These are phyloP conservation scores for Xylaria sp. DNA, from an alignment of 2,329 filamentous ascomycete genomes.

Conservation along the genomic window DNA sequence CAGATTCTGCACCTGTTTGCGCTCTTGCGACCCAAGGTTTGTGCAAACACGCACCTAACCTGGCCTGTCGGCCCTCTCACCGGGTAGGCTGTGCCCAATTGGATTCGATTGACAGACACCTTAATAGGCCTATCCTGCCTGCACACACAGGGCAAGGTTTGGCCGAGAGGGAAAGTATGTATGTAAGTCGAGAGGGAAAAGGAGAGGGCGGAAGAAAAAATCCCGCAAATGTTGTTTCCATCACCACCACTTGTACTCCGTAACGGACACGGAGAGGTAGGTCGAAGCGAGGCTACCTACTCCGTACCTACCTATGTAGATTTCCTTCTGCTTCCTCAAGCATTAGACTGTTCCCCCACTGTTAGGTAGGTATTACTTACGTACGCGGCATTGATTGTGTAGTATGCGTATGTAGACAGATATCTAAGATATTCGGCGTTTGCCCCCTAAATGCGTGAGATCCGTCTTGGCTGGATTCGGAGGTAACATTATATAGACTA, in stretches of 20 bases:
- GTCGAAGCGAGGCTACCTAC: conserved; percentile 8
- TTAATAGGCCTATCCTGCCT: not conserved
- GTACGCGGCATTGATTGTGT: no score
- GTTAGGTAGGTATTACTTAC: no score
- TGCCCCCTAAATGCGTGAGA: not conserved
- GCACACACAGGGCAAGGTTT: not conserved
- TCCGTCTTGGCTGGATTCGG: not conserved
- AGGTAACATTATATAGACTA: not conserved
- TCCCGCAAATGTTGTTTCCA: conserved; percentile 6
- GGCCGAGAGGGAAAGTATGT: not conserved
- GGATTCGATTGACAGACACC: conserved; percentile 1
- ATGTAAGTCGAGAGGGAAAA: not conserved
- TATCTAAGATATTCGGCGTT: not conserved
- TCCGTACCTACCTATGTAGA: not conserved
- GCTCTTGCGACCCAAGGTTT: conserved; percentile 11
- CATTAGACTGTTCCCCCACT: no score
- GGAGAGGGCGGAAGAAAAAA: not conserved
- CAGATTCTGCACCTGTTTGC: conserved; percentile 14
- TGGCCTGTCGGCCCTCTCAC: conserved; percentile 6
- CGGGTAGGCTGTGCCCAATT: not conserved
- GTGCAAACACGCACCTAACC: conserved; percentile 19
- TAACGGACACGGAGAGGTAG: conserved; percentile 1
- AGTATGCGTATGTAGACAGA: not conserved
- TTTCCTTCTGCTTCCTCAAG: no score
- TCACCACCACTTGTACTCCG: not conserved